Evolutionary conservation across 108 stramenopile genomes (phyloP).

Genomic region (Asterionellopsis glacialis): DNA sequence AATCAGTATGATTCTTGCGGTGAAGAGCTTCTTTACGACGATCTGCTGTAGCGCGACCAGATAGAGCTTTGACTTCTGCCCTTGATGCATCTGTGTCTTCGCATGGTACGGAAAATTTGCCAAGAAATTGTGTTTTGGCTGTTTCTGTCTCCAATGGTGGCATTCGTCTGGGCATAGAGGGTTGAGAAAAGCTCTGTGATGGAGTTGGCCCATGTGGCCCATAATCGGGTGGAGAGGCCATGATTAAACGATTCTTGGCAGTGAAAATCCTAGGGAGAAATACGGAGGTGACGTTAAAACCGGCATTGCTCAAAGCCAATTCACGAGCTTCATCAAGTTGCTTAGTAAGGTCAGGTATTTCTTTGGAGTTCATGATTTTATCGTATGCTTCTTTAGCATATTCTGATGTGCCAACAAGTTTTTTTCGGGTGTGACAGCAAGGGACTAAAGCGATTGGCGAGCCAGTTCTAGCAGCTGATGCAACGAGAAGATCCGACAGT

Average conservation of each 20-base stretch:
- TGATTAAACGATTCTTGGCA: slow-evolving; percentile 50
- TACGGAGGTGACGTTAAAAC: slow-evolving; percentile 31
- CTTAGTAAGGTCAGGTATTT: slow-evolving; percentile 32
- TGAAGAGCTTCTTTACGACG: slow-evolving; percentile 37
- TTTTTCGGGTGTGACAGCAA: slow-evolving; percentile 46
- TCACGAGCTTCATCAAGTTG: slow-evolving; percentile 39
- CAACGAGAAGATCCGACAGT: slow-evolving; percentile 44
- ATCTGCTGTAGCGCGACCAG: slow-evolving; percentile 38
- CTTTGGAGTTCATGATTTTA: neutral
- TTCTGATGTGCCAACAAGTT: neutral
- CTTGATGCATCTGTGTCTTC: slow-evolving; percentile 23
- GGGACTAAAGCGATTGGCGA: slow-evolving; percentile 57
- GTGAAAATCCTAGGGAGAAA: slow-evolving; percentile 45
- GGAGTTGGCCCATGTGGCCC: neutral
- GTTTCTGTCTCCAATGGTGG: neutral
- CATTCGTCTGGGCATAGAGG: neutral
- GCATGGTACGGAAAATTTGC: slow-evolving; percentile 41
- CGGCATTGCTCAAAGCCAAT: slow-evolving; percentile 36
- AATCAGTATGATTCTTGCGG: slow-evolving; percentile 21
- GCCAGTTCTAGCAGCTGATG: slow-evolving; percentile 29
- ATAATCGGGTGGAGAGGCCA: slow-evolving; percentile 24
- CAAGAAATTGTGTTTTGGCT: slow-evolving; percentile 24
- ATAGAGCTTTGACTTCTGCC: slow-evolving; percentile 15
- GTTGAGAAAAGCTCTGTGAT: neutral
- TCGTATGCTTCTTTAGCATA: no score